Conservation (phyloP, 306 rosid species). For the Oemleria cerasiformis region DNA sequence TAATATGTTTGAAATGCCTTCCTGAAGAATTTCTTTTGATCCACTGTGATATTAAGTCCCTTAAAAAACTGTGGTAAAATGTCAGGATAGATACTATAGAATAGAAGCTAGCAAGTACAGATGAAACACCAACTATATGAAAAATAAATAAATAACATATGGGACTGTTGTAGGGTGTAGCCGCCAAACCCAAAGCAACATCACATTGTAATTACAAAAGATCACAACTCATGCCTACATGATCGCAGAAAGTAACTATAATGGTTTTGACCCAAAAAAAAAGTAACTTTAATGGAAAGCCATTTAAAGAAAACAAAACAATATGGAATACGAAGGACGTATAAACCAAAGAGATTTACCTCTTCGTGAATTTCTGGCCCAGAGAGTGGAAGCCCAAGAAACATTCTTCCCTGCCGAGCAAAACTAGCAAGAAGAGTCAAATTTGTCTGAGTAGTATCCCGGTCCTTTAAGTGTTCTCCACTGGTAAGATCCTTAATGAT, state of each 20-base stretch:
- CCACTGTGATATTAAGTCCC: constrained; percentile 80
- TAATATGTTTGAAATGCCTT: constrained; percentile 80
- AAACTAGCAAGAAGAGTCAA: constrained; percentile 98
- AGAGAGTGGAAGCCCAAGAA: constrained; percentile 68
- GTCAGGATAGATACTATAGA: constrained; percentile 35
- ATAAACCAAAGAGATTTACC: constrained; percentile 41
- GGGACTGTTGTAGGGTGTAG: not conserved
- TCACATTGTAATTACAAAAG: constrained; percentile 6
- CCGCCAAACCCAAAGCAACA: not conserved
- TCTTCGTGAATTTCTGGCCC: constrained; percentile 87
- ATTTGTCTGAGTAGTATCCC: constrained; percentile 88
- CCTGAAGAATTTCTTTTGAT: constrained; percentile 81
- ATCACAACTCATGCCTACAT: not conserved
- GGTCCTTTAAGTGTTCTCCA: constrained; percentile 82
- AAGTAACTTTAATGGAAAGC: not conserved
- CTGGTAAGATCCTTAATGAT: constrained; percentile 89
- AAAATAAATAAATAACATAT: no score
- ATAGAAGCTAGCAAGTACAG: constrained; percentile 21
- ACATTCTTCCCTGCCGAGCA: constrained; percentile 94
- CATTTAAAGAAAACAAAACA: not conserved
- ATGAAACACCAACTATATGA: constrained; percentile 5
- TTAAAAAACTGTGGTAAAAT: constrained; percentile 69
- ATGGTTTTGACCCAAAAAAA: not conserved
- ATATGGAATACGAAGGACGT: not conserved
- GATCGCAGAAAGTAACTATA: not conserved